phyloP scores from a whole-genome alignment of 2,329 filamentous ascomycete species.

The Aspergillus cejpii region DNA sequence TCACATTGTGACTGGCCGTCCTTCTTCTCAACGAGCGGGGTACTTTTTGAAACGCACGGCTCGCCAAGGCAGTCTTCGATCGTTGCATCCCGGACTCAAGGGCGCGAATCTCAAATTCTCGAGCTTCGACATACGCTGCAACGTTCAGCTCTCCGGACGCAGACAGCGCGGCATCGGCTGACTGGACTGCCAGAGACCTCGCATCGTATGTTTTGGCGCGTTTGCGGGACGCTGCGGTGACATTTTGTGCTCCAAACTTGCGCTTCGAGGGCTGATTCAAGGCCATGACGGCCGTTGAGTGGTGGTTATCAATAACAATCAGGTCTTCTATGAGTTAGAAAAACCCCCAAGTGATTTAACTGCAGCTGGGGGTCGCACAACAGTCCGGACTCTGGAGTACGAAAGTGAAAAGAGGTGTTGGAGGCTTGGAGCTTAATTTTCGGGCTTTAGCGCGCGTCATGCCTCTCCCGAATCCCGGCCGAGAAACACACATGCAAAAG shows the following conservation, averaged over 20 bases:
- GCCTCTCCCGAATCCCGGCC: constrained; percentile 19
- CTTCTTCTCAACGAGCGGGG: constrained; percentile 75
- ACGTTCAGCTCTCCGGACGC: constrained; percentile 74
- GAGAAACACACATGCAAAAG: constrained; percentile 11
- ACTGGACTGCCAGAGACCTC: constrained; percentile 41
- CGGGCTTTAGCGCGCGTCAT: constrained; percentile 19
- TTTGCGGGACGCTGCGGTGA: constrained; percentile 32
- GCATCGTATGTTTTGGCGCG: constrained; percentile 41
- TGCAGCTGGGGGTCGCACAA: constrained; percentile 2
- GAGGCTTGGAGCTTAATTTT: constrained; percentile 10
- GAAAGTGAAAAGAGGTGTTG: constrained; percentile 3
- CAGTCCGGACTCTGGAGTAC: too few relatives aligned
- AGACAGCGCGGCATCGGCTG: constrained; percentile 45
- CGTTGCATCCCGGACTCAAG: constrained; percentile 74
- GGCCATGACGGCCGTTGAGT: constrained; percentile 25
- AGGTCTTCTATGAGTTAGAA: neutral
- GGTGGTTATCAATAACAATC: neutral
- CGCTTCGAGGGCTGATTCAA: constrained; percentile 28
- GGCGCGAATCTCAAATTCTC: constrained; percentile 82
- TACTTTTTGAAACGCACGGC: constrained; percentile 83
- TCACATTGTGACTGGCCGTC: constrained; percentile 92
- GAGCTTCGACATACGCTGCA: constrained; percentile 72
- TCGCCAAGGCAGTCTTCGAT: constrained; percentile 58
- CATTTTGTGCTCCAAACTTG: constrained; percentile 24
- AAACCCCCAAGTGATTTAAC: neutral